Percentiles rank a stretch among this genome's conserved stretches.
phyloP scores from a whole-genome alignment of 1,284 basidiomycete species.

The Rhizopogon parksii region DNA sequence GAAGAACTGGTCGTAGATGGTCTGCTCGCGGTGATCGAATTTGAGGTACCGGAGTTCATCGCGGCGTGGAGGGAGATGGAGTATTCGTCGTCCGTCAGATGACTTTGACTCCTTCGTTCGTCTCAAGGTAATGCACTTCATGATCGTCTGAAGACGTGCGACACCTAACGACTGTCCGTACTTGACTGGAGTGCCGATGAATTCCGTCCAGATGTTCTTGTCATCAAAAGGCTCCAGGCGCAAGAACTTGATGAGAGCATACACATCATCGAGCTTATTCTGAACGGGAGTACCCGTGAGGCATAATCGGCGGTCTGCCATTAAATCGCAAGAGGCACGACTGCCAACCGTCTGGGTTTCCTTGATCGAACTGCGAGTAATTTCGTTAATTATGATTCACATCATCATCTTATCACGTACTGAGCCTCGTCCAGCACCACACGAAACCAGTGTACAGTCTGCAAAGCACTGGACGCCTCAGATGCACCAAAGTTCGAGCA shows the following conservation, averaged over 20 bases:
- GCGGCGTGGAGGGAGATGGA: slow-evolving; percentile 81
- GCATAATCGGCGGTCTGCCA: slow-evolving; percentile 89
- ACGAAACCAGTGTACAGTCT: slow-evolving; percentile 96
- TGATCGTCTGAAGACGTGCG: slow-evolving; percentile 91
- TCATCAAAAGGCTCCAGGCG: slow-evolving; percentile 91
- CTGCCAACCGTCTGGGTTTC: slow-evolving; percentile 92
- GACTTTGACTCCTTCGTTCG: slow-evolving; percentile 90
- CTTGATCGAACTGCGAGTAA: slow-evolving; percentile 80
- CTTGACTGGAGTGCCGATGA: slow-evolving; percentile 88
- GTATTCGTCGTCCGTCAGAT: slow-evolving; percentile 77
- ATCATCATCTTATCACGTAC: slow-evolving; percentile 44
- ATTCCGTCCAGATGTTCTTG: slow-evolving; percentile 89
- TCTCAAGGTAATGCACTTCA: slow-evolving; percentile 94
- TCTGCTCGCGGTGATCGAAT: slow-evolving; percentile 78
- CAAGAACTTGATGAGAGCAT: slow-evolving; percentile 93
- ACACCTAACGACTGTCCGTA: slow-evolving; percentile 88
- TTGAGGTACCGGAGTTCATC: slow-evolving; percentile 83
- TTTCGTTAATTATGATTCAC: slow-evolving; percentile 6
- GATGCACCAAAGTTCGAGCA: slow-evolving; percentile 37
- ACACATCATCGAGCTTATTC: slow-evolving; percentile 98
- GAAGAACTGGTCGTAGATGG: slow-evolving; percentile 86
- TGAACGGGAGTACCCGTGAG: slow-evolving; percentile 98
- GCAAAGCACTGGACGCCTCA: slow-evolving; percentile 81
- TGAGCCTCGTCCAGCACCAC: slow-evolving; percentile 98
- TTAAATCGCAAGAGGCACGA: slow-evolving; percentile 90